Evolutionary conservation across 2,329 filamentous ascomycete species (phyloP), one percentile per base, ranked within the genome.

Genomic region (Botrytis deweyae): DNA sequence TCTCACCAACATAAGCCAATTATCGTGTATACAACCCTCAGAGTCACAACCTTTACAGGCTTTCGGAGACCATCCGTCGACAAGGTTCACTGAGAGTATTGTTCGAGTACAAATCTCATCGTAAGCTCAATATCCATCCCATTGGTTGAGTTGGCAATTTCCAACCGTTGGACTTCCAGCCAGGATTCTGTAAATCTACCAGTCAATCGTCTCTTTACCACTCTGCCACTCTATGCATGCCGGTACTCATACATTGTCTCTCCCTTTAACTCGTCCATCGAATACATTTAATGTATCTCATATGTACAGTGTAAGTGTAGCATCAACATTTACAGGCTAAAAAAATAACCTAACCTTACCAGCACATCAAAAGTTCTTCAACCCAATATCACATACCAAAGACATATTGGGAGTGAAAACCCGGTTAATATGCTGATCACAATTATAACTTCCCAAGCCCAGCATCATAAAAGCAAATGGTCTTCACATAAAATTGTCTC

Each of bases 61-160:
- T 63, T 64, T 49, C 69, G 69, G 69, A 71, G 42, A 29, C 69
- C 38, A 71, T 29, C 58, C 69, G 69, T 49, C 69, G n/a, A 71
- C 69, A 63, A 52, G 42, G 33, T 61, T 42, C 52, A 25, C 29
- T 29, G 12, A 33, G 36, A 14, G 8, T 29, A 44, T 33, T 42
- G 7, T 14, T 64, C 40, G 67, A 46, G 33, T 25, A 25, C 59
- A 70, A 44, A 29, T 4, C 58, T 9, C 20, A 33, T 25, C 18
- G 18, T 22, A 20, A 29, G n/a, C 33, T 1, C 25, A 55, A 38
- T 12, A 22, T 36, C 25, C 33, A 40, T 22, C 58, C 8, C 36
- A 33, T 42, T 58, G 46, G 64, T 29, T 67, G 44, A 29, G 36
- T 40, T 67, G 46, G 46, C 8, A 67, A 67, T 55, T 52, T 40